Evolutionary conservation across 495 filamentous ascomycete genomes (phyloP).

Genomic region (Terfezia claveryi): DNA sequence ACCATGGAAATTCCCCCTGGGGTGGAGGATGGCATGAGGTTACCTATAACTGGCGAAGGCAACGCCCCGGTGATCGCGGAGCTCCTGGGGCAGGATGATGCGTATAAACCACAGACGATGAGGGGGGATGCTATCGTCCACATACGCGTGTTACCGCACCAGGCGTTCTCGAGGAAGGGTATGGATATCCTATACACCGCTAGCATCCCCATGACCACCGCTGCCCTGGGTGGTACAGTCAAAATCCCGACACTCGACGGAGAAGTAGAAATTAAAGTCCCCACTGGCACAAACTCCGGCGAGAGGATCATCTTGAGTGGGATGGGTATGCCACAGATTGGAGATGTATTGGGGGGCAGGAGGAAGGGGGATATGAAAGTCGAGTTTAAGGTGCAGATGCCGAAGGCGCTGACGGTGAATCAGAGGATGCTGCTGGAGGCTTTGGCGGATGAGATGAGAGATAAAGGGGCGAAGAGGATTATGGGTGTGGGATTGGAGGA

Average conservation of each 20-base stretch:
- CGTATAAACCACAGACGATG: conserved; percentile 35
- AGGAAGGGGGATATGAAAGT: conserved; percentile 51
- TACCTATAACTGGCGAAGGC: conserved; percentile 61
- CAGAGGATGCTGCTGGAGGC: conserved; percentile 84
- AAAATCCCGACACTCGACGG: conserved; percentile 75
- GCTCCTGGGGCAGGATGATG: conserved; percentile 23
- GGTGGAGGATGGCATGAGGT: conserved; percentile 83
- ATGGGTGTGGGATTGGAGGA: conserved; percentile 46
- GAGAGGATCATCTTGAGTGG: conserved; percentile 69
- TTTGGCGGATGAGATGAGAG: conserved; percentile 81
- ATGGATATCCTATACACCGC: conserved; percentile 85
- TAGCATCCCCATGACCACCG: conserved; percentile 75
- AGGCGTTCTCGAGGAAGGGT: conserved; percentile 64
- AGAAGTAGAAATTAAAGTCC: conserved; percentile 68
- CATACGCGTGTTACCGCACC: conserved; percentile 61
- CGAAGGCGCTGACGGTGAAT: conserved; percentile 45
- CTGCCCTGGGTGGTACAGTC: conserved; percentile 74
- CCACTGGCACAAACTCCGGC: conserved; percentile 76
- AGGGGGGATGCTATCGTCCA: conserved; percentile 75
- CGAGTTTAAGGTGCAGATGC: conserved; percentile 88
- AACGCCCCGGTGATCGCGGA: conserved; percentile 42
- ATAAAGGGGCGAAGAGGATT: conserved; percentile 72
- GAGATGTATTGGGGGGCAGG: conserved; percentile 9
- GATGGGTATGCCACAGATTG: conserved; percentile 77
- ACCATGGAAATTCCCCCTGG: conserved; percentile 79